Percentiles rank a stretch among this genome's conserved stretches.
Conservation (phyloP, 495 filamentous ascomycete species). For the Penicillium arizonense region DNA sequence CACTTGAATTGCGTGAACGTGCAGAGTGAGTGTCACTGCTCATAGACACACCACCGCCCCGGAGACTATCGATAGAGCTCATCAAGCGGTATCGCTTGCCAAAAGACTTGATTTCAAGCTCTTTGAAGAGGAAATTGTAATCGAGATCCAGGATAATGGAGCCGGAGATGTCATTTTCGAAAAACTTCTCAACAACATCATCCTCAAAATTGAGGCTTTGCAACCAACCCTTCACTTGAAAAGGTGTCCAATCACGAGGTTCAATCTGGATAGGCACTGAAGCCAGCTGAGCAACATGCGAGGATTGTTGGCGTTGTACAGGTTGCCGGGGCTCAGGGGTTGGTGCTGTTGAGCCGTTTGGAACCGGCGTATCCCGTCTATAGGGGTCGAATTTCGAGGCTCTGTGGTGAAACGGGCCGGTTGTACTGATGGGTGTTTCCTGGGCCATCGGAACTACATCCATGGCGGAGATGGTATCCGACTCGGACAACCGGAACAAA, state of each 20-base stretch:
- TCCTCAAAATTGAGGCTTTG: slow-evolving; percentile 66
- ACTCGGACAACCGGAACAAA: background rate
- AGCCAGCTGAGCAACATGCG: background rate
- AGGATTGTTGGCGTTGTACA: background rate
- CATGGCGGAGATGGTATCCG: background rate
- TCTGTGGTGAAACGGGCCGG: slow-evolving; percentile 34
- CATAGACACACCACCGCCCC: slow-evolving; percentile 41
- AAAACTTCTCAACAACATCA: slow-evolving; percentile 74
- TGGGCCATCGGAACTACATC: slow-evolving; percentile 2
- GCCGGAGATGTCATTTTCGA: slow-evolving; percentile 87
- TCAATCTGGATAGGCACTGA: background rate
- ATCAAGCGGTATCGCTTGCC: slow-evolving; percentile 84
- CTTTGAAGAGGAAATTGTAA: slow-evolving; percentile 80
- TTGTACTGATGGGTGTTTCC: slow-evolving; percentile 1
- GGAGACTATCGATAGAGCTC: slow-evolving; percentile 74
- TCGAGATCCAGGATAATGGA: slow-evolving; percentile 80
- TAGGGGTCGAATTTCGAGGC: slow-evolving; percentile 10
- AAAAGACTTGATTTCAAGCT: slow-evolving; percentile 90
- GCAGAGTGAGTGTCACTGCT: background rate
- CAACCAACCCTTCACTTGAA: slow-evolving; percentile 81
- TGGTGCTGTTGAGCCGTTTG: background rate
- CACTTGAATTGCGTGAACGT: background rate
- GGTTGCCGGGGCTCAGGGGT: background rate
- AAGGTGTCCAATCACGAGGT: slow-evolving; percentile 17
- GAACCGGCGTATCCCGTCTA: slow-evolving; percentile 14